Evolutionary conservation across 306 rosid species (phyloP).

Genomic region (Abrus pulchellus): DNA sequence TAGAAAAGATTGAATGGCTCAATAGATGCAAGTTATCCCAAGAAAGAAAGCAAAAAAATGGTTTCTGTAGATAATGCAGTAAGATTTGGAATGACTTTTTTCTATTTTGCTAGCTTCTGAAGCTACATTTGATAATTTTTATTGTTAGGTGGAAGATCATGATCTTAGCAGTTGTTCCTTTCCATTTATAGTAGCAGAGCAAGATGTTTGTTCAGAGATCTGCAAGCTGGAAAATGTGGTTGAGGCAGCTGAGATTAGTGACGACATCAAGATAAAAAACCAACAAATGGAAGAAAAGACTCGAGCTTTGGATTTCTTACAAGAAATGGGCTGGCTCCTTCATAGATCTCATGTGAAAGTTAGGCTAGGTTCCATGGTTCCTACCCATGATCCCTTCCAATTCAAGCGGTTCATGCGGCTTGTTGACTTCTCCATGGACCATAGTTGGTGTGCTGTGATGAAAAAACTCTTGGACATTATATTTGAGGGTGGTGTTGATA

Average conservation of each 20-base stretch:
- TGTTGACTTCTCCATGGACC: slow-evolving; percentile 81
- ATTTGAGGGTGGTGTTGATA: slow-evolving; percentile 66
- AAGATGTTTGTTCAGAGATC: slow-evolving; percentile 79
- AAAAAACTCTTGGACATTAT: slow-evolving; percentile 70
- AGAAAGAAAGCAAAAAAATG: not conserved
- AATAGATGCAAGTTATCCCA: not conserved
- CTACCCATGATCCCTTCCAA: slow-evolving; percentile 59
- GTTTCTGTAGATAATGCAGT: slow-evolving; percentile 1
- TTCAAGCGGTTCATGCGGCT: slow-evolving; percentile 73
- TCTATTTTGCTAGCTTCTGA: slow-evolving; percentile 10
- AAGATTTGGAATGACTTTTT: slow-evolving; percentile 20
- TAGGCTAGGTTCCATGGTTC: slow-evolving; percentile 68
- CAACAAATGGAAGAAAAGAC: slow-evolving; percentile 61
- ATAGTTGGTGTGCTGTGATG: slow-evolving; percentile 79
- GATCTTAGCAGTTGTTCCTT: slow-evolving; percentile 79
- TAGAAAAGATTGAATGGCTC: not conserved
- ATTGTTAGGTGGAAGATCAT: slow-evolving; percentile 78
- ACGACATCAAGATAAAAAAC: slow-evolving; percentile 37
- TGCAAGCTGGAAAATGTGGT: slow-evolving; percentile 65
- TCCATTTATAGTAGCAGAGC: slow-evolving; percentile 88
- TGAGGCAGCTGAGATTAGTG: slow-evolving; percentile 54
- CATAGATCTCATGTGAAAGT: slow-evolving; percentile 67
- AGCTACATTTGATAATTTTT: slow-evolving; percentile 28
- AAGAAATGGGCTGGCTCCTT: slow-evolving; percentile 89
- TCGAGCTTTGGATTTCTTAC: slow-evolving; percentile 74